Evolutionary conservation across 352 stramenopile species (phyloP).

Genomic region (Blastocystis hominis): DNA sequence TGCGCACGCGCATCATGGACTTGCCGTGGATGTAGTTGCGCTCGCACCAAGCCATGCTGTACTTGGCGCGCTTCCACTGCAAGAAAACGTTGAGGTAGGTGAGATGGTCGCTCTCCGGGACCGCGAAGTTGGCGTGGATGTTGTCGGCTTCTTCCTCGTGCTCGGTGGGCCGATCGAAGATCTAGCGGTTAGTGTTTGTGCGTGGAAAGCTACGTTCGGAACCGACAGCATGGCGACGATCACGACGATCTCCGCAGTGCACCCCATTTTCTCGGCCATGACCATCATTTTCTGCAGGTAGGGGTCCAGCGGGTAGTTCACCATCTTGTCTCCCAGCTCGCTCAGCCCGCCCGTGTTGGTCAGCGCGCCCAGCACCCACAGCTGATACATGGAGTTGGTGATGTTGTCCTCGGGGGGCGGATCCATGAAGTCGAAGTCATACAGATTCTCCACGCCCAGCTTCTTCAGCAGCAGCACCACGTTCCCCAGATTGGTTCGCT

Average conservation of each 20-base stretch:
- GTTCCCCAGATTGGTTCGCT: slow-evolving; percentile 91
- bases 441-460: slow-evolving; percentile 80
- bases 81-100: slow-evolving; percentile 86
- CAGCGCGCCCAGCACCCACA: slow-evolving; percentile 91
- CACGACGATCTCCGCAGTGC: slow-evolving; percentile 84
- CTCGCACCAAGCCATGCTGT: slow-evolving; percentile 82
- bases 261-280: slow-evolving; percentile 82
- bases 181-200: background rate
- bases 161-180: slow-evolving; percentile 90
- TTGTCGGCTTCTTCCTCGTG: slow-evolving; percentile 91
- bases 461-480: slow-evolving; percentile 94
- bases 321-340: slow-evolving; percentile 87
- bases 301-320: slow-evolving; percentile 92
- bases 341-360: slow-evolving; percentile 92
- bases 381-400: slow-evolving; percentile 92
- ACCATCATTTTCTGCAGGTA: slow-evolving; percentile 86
- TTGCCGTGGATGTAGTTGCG: slow-evolving; percentile 94
- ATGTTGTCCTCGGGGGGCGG: slow-evolving; percentile 90
- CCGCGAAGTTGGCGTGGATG: slow-evolving; percentile 93
- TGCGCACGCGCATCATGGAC: slow-evolving; percentile 64
- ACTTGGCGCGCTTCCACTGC: slow-evolving; percentile 81
- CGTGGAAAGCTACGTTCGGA: slow-evolving; percentile 63
- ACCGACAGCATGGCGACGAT: slow-evolving; percentile 93
- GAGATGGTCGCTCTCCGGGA: slow-evolving; percentile 90
- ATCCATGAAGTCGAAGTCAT: slow-evolving; percentile 98